Percentiles rank a stretch among this genome's conserved stretches.
These are phyloP conservation scores for Aspergillus flavus DNA, from an alignment of 2,329 filamentous ascomycete species.

Conservation along the genomic window DNA sequence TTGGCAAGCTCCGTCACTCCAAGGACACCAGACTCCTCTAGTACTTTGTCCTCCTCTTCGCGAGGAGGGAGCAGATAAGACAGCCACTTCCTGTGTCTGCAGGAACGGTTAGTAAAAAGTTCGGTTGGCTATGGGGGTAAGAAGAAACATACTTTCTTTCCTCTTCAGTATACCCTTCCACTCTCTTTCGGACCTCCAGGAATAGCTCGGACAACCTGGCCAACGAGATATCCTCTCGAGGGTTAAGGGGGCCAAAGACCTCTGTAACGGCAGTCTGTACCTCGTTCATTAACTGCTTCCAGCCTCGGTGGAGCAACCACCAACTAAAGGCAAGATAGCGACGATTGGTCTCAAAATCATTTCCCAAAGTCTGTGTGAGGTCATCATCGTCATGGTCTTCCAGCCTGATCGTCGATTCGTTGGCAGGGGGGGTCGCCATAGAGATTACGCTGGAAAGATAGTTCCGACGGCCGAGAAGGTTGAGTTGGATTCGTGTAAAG, in stretches of 20 bases:
- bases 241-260: constrained; percentile 85
- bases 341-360: constrained; percentile 94
- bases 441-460: constrained; percentile 96
- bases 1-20: constrained; percentile 42
- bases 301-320: constrained; percentile 94
- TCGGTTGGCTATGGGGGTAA: constrained; percentile 19
- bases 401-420: constrained; percentile 76
- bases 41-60: constrained; percentile 78
- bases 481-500: constrained; percentile 92
- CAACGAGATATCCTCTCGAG: constrained; percentile 83
- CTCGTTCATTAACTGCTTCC: constrained; percentile 76
- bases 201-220: constrained; percentile 78
- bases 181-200: constrained; percentile 76
- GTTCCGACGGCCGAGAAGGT: constrained; percentile 90
- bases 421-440: constrained; percentile 73
- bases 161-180: constrained; percentile 73
- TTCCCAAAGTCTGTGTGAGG: constrained; percentile 80
- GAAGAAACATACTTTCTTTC: constrained; percentile 55
- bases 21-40: constrained; percentile 80
- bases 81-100: constrained; percentile 71
- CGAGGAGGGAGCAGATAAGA: constrained; percentile 77
- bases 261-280: constrained; percentile 86
- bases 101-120: constrained; percentile 19
- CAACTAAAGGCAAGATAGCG: constrained; percentile 96
- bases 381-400: constrained; percentile 96